phyloP scores from a whole-genome alignment of 2,329 filamentous ascomycete species.

The Colletotrichum tropicale region DNA sequence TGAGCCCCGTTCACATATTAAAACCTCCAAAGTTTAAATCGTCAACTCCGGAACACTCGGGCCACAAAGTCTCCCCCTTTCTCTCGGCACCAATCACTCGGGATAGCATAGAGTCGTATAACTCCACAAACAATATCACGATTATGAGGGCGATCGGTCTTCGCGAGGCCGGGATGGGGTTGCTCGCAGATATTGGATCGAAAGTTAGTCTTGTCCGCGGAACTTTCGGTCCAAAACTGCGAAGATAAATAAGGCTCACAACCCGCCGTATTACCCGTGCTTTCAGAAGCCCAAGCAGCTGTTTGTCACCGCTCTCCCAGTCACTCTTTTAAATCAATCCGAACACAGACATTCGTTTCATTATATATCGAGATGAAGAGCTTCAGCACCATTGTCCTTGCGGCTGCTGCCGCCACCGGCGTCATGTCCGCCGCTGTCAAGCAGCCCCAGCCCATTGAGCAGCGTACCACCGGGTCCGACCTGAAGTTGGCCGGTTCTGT shows the following conservation, averaged over 20 bases:
- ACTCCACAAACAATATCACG: neutral
- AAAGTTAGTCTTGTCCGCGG: neutral
- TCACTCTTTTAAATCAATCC: neutral
- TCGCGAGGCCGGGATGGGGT: neutral
- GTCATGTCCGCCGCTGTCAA: slow-evolving; percentile 3
- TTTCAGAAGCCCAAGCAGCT: neutral
- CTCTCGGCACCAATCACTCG: neutral
- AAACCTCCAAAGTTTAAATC: neutral
- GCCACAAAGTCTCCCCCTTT: neutral
- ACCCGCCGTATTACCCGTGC: neutral
- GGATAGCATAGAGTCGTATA: neutral
- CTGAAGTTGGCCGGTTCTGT: neutral
- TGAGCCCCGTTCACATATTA: slow-evolving; percentile 6
- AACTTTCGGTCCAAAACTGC: neutral
- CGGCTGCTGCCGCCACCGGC: neutral
- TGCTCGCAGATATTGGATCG: neutral
- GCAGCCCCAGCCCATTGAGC: neutral
- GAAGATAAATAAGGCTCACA: neutral
- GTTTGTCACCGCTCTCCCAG: neutral
- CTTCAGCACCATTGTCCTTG: slow-evolving; percentile 5
- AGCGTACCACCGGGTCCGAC: neutral
- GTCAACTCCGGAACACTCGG: neutral
- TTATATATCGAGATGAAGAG: slow-evolving; percentile 7
- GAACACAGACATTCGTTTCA: neutral
- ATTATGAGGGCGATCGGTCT: neutral